Conservation (phyloP, 129 eudicot genomes). For the Heracleum sosnowskyi region DNA sequence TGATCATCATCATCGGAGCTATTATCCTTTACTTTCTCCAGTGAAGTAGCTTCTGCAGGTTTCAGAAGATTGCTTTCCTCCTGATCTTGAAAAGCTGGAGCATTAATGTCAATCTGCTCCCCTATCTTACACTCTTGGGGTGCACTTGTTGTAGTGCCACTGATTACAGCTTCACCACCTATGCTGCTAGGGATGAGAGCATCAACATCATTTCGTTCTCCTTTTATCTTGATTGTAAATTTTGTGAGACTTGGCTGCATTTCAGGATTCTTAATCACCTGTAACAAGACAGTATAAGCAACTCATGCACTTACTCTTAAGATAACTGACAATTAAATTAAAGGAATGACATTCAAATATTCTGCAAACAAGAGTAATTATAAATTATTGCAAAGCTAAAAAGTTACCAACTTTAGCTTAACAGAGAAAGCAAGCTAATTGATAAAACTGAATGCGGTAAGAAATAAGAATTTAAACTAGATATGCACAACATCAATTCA, state of each 20-base stretch:
- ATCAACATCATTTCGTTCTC: constrained; percentile 9
- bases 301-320: background rate
- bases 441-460: background rate
- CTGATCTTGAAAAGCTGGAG: constrained; percentile 19
- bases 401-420: background rate
- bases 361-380: background rate
- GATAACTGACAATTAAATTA: background rate
- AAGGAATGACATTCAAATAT: background rate
- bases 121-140: constrained; percentile 18
- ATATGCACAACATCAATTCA: background rate
- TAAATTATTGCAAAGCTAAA: background rate
- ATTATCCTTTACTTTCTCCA: constrained; percentile 21
- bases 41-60: constrained; percentile 16
- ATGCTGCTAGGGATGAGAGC: background rate
- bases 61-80: constrained; percentile 17
- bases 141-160: background rate
- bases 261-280: background rate
- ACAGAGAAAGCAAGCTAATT: background rate
- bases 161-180: background rate
- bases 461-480: background rate
- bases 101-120: constrained; percentile 22
- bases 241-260: constrained; percentile 50
- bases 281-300: background rate
- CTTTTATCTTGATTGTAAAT: constrained; percentile 43
- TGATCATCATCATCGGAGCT: constrained; percentile 18